Percentiles rank a stretch among this genome's conserved stretches.
These are phyloP conservation scores for Globisporangium barbulae DNA, from an alignment of 352 stramenopile species.

Conservation along the genomic window DNA sequence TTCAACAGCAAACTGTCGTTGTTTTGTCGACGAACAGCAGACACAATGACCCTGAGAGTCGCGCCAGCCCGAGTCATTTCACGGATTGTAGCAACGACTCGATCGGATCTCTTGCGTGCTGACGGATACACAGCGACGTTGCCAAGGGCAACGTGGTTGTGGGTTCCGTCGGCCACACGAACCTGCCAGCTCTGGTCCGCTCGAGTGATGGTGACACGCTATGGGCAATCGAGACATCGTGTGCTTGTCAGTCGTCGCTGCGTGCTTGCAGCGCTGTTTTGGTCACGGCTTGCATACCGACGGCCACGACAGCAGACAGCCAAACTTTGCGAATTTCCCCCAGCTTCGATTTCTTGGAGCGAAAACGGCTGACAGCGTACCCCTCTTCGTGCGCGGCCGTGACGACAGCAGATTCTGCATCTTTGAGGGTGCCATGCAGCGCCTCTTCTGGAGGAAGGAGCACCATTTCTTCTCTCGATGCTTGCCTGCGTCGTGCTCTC, in stretches of 20 bases:
- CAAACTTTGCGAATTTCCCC: neutral
- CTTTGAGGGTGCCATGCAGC: neutral
- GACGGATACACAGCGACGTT: neutral
- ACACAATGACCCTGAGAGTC: slow-evolving; percentile 2
- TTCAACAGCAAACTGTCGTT: slow-evolving; percentile 2
- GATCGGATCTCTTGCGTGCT: slow-evolving; percentile 2
- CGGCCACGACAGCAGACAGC: neutral
- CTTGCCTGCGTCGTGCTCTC: neutral
- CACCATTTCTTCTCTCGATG: neutral
- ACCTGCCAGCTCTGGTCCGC: slow-evolving; percentile 1
- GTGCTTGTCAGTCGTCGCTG: neutral
- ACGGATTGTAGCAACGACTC: slow-evolving; percentile 1
- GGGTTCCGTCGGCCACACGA: neutral
- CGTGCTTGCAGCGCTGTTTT: slow-evolving; percentile 1
- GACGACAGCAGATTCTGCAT: neutral
- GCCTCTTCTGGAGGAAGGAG: slow-evolving; percentile 2
- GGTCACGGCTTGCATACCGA: neutral
- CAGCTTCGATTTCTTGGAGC: slow-evolving; percentile 2
- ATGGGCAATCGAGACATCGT: slow-evolving; percentile 1
- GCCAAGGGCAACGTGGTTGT: neutral
- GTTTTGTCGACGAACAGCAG: neutral
- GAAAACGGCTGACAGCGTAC: slow-evolving; percentile 2
- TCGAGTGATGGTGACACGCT: neutral
- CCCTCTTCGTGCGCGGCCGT: neutral
- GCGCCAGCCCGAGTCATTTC: slow-evolving; percentile 1